Evolutionary conservation across 2,329 filamentous ascomycete genomes (phyloP), one percentile per base, ranked within the genome.

Genomic region (Aspergillus tubingensis): DNA sequence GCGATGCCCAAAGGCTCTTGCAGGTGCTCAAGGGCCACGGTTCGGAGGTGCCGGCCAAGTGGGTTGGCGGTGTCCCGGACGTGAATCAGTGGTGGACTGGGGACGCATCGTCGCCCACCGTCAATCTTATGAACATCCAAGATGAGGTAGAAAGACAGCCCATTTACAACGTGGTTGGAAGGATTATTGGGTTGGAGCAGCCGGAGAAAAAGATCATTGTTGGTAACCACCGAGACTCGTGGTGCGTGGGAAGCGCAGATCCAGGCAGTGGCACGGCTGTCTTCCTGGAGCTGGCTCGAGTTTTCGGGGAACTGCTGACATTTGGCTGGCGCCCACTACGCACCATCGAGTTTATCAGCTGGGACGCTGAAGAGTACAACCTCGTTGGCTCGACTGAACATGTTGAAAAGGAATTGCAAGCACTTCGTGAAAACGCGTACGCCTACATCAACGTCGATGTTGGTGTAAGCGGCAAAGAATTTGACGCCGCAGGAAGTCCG

Each of bases 321-420:
- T 85, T 87, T 59, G 94, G 93, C 56, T 99, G 95, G 95, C 85
- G 91, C 25, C 95, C 95, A 1, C 82, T 96, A 15, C 89, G 95
- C n/a, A 96, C 92, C 3, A 96, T 99, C 65, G 91, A 96, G 74
- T 98, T 99, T 75, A 92, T 93, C 71, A 96, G 91, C 36, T 99
- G 95, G 95, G 95, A 99, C 74, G 95, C 86, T 3, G 89, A 89
- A 67, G 92, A 94, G 76, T 98, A 96, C 80, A 97, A 97, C 76
- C 80, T 95, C 49, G 91, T 96, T 60, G 95, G 95, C 8, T 96
- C 92, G 10, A 98, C 95, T 1, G 95, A 99, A 75, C 94, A 90
- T 70, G 95, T 99, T 49, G 95, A 99, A 78, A 89, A 90, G 50
- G 88, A 94, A 67, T 81, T 92, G 27, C 87, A 93, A 0, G 75